Conservation (phyloP, 139 green algal species). For the Picochlorum costavermella region DNA sequence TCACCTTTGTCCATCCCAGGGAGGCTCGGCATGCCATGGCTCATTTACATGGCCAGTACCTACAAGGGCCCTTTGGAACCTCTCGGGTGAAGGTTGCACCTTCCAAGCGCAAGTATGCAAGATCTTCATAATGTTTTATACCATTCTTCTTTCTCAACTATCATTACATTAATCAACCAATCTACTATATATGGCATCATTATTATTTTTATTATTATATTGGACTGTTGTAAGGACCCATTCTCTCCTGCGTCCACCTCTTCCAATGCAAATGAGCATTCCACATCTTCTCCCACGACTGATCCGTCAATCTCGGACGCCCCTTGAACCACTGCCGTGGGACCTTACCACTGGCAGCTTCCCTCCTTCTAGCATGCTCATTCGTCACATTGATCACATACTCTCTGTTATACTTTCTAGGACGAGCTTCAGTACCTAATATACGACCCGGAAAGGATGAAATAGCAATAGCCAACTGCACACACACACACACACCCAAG, state of each 20-base stretch:
- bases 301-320: conserved; percentile 21
- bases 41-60: conserved; percentile 36
- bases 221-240: conserved; percentile 28
- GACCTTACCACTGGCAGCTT: conserved; percentile 50
- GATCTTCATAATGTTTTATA: background rate
- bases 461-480: conserved; percentile 49
- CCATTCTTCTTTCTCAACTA: too few species aligned
- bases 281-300: conserved; percentile 75
- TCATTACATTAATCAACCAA: too few species aligned
- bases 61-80: conserved; percentile 24
- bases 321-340: conserved; percentile 40
- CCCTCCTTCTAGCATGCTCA: conserved; percentile 53
- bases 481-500: background rate
- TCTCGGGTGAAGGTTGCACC: conserved; percentile 25
- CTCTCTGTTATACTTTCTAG: conserved; percentile 63
- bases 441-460: conserved; percentile 58
- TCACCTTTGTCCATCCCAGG: conserved; percentile 41
- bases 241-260: conserved; percentile 61
- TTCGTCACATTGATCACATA: conserved; percentile 63
- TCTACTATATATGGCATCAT: too few species aligned
- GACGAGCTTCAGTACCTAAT: conserved; percentile 54
- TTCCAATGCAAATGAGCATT: conserved; percentile 72
- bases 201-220: conserved; percentile 2
- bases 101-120: conserved; percentile 8
- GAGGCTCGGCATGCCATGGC: conserved; percentile 43